Base-by-base conservation (phyloP, 768 basidiomycete species). In the Sutorius australiensis region DNA sequence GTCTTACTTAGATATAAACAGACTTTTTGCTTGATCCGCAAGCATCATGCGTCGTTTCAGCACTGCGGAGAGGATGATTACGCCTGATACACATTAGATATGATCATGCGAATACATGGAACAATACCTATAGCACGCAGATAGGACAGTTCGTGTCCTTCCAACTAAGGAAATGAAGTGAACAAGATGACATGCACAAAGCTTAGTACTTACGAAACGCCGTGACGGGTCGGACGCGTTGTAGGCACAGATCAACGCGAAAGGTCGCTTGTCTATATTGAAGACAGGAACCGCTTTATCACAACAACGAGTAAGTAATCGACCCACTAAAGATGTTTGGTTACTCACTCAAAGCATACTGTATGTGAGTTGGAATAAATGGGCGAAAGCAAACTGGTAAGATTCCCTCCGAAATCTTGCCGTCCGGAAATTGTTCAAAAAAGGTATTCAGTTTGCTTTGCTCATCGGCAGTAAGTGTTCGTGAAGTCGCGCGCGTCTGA, bases 1-100 rank as follows among this genome's bases (percentile, higher is more conserved):
- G 12, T 62, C 82, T 40, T 49, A 90, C 90, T 95, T 94, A 12
- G 91, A 93, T 54, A 95, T 95, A 71, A 95, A 95, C 40, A 92
- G 67, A 58, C 87, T 85, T 72, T 95, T 97, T 1, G 94, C 89
- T 65, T 95, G 95, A 67, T 98, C 95, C 16, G 95, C 95, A 3
- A 95, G 77, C 34, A 92, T 86, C 91, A 97, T 95, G 24, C 92
- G 76, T 50, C 92, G 81, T 68, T 97, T 95, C 43, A 97, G 77
- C 6, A 95, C 92, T 11, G 93, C 93, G 32, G 91, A 93, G 33
- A 97, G 77, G 47, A 97, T 95, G 56, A 97, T 94, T 32, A 97
- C 92, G 46, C 91, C 89, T 79, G 47, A 33, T 40, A 43, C 14
- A 34, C 16, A 50, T 48, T 48, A 54, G 57, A 44, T 1, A 53